phyloP scores from a whole-genome alignment of 2,329 filamentous ascomycete species.

The Meredithiella fracta region DNA sequence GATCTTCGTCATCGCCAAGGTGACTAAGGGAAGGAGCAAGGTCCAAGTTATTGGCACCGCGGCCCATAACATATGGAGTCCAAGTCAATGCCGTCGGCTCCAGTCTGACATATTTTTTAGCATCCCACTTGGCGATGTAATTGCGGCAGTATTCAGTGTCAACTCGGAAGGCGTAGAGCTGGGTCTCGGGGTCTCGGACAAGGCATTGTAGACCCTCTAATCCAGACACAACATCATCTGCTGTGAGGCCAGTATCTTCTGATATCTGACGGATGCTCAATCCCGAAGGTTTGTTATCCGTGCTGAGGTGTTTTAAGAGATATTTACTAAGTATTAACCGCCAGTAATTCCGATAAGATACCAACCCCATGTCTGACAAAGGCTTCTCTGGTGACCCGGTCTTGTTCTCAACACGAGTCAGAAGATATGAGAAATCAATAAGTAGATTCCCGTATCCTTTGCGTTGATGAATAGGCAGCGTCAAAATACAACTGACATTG shows the following conservation, averaged over 20 bases:
- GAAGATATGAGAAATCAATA: conserved; percentile 94
- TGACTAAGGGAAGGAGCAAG: conserved; percentile 66
- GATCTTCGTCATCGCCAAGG: conserved; percentile 53
- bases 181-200: conserved; percentile 76
- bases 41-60: conserved; percentile 69
- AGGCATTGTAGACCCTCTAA: conserved; percentile 80
- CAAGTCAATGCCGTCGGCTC: conserved; percentile 69
- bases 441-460: conserved; percentile 94
- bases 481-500: conserved; percentile 94
- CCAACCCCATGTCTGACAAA: conserved; percentile 90
- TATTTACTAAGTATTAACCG: conserved; percentile 75
- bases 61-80: conserved; percentile 95
- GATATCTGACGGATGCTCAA: conserved; percentile 56
- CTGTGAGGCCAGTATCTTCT: conserved; percentile 81
- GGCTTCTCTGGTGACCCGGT: conserved; percentile 95
- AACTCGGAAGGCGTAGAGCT: conserved; percentile 74
- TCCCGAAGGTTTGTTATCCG: conserved; percentile 23
- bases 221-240: conserved; percentile 89
- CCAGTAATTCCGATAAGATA: conserved; percentile 97
- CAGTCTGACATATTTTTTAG: conserved; percentile 73
- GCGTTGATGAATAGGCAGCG: conserved; percentile 87
- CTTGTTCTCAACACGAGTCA: conserved; percentile 83
- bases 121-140: conserved; percentile 78
- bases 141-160: conserved; percentile 73
- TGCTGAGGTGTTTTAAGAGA: conserved; percentile 35